Evolutionary conservation across 1,284 basidiomycete species (phyloP), one percentile per base, ranked within the genome.

Genomic region (Tilletia setariae): DNA sequence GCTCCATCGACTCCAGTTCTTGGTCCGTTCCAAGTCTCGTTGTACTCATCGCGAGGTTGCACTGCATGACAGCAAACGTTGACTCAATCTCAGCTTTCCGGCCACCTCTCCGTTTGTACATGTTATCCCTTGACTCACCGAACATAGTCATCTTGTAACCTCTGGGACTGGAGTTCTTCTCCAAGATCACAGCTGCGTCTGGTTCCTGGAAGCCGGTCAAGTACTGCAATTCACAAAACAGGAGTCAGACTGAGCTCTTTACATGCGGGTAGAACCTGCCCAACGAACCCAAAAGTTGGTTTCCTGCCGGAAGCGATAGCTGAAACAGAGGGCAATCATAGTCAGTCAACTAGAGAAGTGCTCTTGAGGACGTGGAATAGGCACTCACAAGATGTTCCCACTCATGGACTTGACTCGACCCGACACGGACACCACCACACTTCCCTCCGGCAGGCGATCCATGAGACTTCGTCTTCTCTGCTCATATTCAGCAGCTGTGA

Each of bases 131-230:
- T 19, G n/a, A 89, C 56, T 61, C 28, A 61, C 56, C 90, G 81
- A 97, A 98, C 62, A 98, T 84, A 0, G 89, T 90, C 90, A 94
- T 94, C 70, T 86, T 87, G 84, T 95, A 97, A 0, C 94, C 94
- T 73, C 88, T 86, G 2, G 86, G 85, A 8, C 68, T 74, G 9
- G 72, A 15, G 25, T 74, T 63, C 61, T 73, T 73, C 28, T 77
- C 75, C 6, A 82, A 67, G 42, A 98, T 86, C 30, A 97, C 85
- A 0, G 92, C 93, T 15, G 94, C 88, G 71, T 96, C 91, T 0
- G 94, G 92, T 82, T 98, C 95, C 71, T 94, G 89, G 79, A 96
- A 96, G 6, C 96, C 95, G 0, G 94, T 94, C 13, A 97, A 85
- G 81, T 97, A 97, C 51, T 64, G 47, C 81, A 93, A 98, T 96